These are phyloP conservation scores for Cyphellophora europaea DNA, from an alignment of 2,329 filamentous ascomycete genomes.

Conservation along the genomic window DNA sequence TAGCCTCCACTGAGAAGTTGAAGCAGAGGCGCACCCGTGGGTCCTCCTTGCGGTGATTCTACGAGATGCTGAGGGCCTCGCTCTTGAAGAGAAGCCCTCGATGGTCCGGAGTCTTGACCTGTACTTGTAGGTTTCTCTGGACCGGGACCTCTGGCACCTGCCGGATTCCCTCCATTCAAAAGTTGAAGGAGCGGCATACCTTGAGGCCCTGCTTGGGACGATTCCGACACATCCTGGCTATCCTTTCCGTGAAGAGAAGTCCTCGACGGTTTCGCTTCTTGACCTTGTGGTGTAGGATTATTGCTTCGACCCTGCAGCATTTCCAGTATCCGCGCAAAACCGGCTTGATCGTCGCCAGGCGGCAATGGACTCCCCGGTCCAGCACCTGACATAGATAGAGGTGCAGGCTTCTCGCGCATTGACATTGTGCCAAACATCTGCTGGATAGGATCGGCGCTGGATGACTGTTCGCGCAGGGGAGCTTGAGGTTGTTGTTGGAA, in stretches of 20 bases:
- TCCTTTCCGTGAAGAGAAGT: too few species aligned
- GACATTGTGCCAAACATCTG: slow-evolving; percentile 12
- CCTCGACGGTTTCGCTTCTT: slow-evolving; percentile 19
- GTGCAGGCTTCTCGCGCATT: slow-evolving; percentile 12
- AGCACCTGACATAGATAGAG: background rate
- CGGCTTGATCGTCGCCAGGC: slow-evolving; percentile 62
- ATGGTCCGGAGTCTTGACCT: background rate
- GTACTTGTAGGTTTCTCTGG: background rate
- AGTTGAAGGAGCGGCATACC: background rate
- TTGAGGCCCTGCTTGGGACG: slow-evolving; percentile 16
- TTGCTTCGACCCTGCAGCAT: slow-evolving; percentile 58
- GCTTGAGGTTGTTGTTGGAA: slow-evolving; percentile 29
- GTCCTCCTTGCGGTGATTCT: slow-evolving; percentile 2
- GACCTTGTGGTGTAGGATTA: slow-evolving; percentile 33
- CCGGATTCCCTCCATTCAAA: too few species aligned
- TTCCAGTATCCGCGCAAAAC: slow-evolving; percentile 71
- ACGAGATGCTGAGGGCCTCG: slow-evolving; percentile 25
- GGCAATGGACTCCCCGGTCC: slow-evolving; percentile 31
- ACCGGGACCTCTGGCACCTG: too few species aligned
- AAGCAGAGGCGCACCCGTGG: background rate
- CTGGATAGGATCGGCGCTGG: slow-evolving; percentile 8
- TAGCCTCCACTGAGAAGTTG: background rate
- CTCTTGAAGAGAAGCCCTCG: slow-evolving; percentile 26
- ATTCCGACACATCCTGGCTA: slow-evolving; percentile 21
- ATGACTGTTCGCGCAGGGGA: slow-evolving; percentile 10